Base-by-base conservation (phyloP, 305 asterid species). In the Plantago rigida region DNA sequence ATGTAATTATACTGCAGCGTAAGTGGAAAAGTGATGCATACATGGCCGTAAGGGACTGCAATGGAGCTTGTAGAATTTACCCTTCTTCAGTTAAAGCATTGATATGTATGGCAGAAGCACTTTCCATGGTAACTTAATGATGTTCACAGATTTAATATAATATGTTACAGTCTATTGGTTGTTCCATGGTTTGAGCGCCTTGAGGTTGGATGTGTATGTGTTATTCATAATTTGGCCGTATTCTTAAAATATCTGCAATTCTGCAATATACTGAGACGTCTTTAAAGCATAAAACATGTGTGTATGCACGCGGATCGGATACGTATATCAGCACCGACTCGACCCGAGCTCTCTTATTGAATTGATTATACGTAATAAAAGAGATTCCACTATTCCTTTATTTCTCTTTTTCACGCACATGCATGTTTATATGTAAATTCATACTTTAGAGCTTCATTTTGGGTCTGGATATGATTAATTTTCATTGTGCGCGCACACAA, bases 1-100 rank as follows among this genome's bases (percentile, higher is more conserved):
- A 45, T 52, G 36, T 17, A 24, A 29, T 7, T 55, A 34, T 71
- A 64, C 63, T 63, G 50, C 83, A 93, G 99, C 77, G 99, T 47
- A 81, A 74, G 70, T 93, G 99, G 97, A 89, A 78, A 81, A 84
- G 77, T 81, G 97, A 93, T 71, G 75, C 81, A 5, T 82, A 85
- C 74, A 81, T 93, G 94, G 92, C 97, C 53, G 77, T 87, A 69
- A 81, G 93, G 83, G 99, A 93, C 75, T 89, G 93, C 71, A 79
- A 73, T 71, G 72, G 75, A 73, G 99, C 97, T 70, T 75, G 85
- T 60, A 81, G 74, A 71, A 68, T 84, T 56, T 73, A 84, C 66
- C 82, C 87, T 62, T 79, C 86, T 66, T 89, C 96, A 67, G 63
- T 78, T 63, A 79, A 81, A 76, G 89, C 94, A 61, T 79, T 87